A percentile compares a stretch with the other conserved stretches of the same genome.
These are phyloP conservation scores for Saccharomycopsis oosterbeekiorum DNA, from an alignment of 805 yeast genomes.

Conservation along the genomic window DNA sequence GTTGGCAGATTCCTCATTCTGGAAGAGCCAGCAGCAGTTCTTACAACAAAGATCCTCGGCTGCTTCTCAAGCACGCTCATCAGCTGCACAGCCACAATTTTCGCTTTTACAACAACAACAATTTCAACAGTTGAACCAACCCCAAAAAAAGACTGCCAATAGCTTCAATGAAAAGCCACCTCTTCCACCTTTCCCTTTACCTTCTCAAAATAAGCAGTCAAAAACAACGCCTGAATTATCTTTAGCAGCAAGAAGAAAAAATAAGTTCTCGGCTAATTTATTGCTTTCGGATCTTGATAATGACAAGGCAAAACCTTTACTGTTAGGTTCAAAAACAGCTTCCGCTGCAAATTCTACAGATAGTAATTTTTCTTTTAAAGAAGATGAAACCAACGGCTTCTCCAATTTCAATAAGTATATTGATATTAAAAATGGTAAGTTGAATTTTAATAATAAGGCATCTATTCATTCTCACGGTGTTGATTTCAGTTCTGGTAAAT, in stretches of 20 bases:
- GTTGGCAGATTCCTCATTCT: neutral
- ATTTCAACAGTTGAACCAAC: neutral
- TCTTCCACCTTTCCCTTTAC: neutral
- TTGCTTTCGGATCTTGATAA: neutral
- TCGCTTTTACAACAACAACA: neutral
- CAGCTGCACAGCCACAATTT: neutral
- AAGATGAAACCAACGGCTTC: conserved; percentile 42
- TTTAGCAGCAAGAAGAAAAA: neutral
- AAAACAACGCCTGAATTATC: neutral
- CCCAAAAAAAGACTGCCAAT: neutral
- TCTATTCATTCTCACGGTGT: conserved; percentile 87
- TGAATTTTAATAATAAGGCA: conserved; percentile 89
- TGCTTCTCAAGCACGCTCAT: neutral
- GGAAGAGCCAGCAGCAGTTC: neutral
- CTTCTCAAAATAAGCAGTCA: neutral
- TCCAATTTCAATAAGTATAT: conserved; percentile 79
- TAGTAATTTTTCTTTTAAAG: neutral
- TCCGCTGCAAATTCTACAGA: neutral
- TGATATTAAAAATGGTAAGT: conserved; percentile 84
- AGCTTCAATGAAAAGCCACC: neutral
- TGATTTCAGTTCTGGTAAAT: conserved; percentile 80
- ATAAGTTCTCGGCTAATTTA: neutral
- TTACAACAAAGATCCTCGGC: neutral
- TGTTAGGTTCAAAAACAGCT: neutral
- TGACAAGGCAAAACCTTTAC: neutral